Base-by-base conservation (phyloP, 805 yeast genomes). In the Pichia phayaonensis region DNA sequence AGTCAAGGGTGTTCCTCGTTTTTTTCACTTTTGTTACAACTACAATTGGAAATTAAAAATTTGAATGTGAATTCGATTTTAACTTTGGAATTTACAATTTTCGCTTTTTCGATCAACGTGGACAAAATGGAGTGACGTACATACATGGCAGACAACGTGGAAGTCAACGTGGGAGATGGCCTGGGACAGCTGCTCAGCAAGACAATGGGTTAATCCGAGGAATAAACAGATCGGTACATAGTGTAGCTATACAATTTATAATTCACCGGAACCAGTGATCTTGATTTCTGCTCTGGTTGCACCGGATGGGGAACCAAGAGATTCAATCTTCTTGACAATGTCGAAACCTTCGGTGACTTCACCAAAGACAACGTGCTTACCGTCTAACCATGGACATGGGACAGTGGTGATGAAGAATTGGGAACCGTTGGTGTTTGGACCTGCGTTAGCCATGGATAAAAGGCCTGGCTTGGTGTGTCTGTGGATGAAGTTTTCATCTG, bases 401-500 rank as follows among this genome's bases (percentile, higher is more conserved):
- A 83, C 89, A 49, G 90, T 84, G 61, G 95, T 85, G 66, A 88
- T 83, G 74, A 87, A 88, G 72, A 88, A 88, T 72, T 88, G 96
- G 24, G 95, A 86, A 23, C 95, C 94, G 67, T 88, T 88, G 67
- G 96, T 86, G 80, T 86, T 84, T 70, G 92, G 92, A 60, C 96
- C 96, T 52, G 92, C 85, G 61, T 88, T 88, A 56, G 96, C 96
- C 96, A 88, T 88, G 41, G 95, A 87, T 65, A 88, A 72, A 58
- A 86, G 74, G 65, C 95, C 95, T 56, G 92, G 84, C 66, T 76
- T 81, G 70, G 77, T 80, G 78, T 88, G 96, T 60, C 69, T 83
- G 74, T 80, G 79, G 59, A 69, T 59, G 65, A 86, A 86, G 77
- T 86, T 84, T 72, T 81, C 84, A 55, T 80, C 84, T 31, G 71